Conservation (phyloP, 306 rosid species). For the Cucumis cinereus region DNA sequence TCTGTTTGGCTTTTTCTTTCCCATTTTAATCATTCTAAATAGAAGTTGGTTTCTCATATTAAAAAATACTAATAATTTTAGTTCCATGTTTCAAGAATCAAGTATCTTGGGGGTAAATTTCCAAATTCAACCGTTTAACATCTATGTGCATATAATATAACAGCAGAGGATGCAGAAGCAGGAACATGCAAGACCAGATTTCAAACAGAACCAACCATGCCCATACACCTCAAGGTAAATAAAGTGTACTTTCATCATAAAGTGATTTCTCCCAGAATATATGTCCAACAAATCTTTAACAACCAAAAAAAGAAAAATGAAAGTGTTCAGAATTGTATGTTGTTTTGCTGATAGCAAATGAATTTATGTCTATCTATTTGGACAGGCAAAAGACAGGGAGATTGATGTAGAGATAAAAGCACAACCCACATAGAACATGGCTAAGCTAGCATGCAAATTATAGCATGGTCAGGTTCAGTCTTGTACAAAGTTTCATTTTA, state of each 20-base stretch:
- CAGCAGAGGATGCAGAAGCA: constrained; percentile 93
- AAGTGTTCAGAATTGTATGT: background rate
- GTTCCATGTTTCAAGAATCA: background rate
- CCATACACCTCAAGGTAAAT: constrained; percentile 74
- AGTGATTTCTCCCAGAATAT: background rate
- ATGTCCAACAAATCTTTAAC: background rate
- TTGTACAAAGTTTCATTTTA: constrained; percentile 67
- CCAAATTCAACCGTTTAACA: background rate
- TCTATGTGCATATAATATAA: background rate
- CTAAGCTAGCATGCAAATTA: constrained; percentile 31
- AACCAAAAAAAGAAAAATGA: background rate
- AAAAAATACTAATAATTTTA: background rate
- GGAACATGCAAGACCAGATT: constrained; percentile 42
- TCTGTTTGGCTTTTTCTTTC: background rate
- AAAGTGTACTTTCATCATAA: background rate
- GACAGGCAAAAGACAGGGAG: constrained; percentile 51
- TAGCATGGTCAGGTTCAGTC: constrained; percentile 67
- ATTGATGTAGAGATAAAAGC: constrained; percentile 42
- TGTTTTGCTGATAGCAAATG: constrained; percentile 5
- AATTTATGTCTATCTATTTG: constrained; percentile 37
- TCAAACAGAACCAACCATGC: constrained; percentile 75
- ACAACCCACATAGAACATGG: constrained; percentile 46
- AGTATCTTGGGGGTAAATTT: background rate
- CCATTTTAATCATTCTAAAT: background rate
- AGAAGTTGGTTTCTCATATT: background rate